Conservation (phyloP, 2,329 filamentous ascomycete species). For the Trichoderma brevicompactum region DNA sequence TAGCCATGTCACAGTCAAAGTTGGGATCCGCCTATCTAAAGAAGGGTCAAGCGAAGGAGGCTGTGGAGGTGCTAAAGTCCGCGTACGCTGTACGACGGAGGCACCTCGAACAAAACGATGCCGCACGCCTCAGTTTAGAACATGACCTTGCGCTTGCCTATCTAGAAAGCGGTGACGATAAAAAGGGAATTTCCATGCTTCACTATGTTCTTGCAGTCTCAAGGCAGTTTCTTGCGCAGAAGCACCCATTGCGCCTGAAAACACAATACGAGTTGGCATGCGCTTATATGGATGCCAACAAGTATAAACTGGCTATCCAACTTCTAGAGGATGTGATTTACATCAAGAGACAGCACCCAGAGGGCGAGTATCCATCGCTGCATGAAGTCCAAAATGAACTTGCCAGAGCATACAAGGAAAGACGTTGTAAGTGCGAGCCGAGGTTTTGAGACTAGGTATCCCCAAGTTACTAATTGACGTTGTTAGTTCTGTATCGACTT, state of each 20-base stretch:
- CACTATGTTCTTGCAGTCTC: constrained; percentile 3
- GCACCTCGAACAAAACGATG: background rate
- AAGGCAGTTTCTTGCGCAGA: background rate
- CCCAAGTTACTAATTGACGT: too few relatives aligned
- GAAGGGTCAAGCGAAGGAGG: background rate
- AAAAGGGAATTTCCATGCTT: constrained; percentile 23
- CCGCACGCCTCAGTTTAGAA: constrained; percentile 10
- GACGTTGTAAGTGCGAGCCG: constrained; percentile 25
- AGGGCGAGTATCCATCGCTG: constrained; percentile 3
- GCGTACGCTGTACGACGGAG: background rate
- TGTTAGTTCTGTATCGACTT: too few relatives aligned
- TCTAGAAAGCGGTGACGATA: background rate
- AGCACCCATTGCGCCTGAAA: constrained; percentile 11
- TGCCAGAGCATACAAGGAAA: constrained; percentile 5
- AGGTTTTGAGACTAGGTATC: too few relatives aligned
- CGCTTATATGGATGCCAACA: constrained; percentile 16
- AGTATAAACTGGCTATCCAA: constrained; percentile 4
- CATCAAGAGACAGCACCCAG: constrained; percentile 3
- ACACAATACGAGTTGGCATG: constrained; percentile 28
- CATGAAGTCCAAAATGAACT: background rate
- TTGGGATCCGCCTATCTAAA: background rate
- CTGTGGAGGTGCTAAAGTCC: background rate
- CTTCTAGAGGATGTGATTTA: constrained; percentile 21
- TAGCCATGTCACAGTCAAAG: background rate
- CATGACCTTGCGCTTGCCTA: constrained; percentile 13